phyloP scores from a whole-genome alignment of 805 yeast genomes.

The Hanseniaspora jakobsenii region DNA sequence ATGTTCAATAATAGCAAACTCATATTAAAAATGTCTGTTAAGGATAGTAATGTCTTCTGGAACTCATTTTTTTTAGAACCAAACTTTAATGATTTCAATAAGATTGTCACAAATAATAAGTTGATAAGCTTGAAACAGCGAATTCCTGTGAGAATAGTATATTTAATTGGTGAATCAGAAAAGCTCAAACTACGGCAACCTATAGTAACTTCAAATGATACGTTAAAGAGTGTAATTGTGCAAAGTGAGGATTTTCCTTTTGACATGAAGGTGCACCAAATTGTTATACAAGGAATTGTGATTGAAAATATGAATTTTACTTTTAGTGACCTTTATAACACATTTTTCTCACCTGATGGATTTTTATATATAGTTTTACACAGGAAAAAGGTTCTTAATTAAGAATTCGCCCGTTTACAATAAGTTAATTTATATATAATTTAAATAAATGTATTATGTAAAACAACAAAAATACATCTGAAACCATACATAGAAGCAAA shows the following conservation, averaged over 20 bases:
- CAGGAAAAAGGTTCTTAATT: no score
- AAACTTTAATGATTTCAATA: constrained; percentile 21
- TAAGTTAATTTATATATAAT: no score
- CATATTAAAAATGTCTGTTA: constrained; percentile 63
- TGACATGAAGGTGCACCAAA: constrained; percentile 17
- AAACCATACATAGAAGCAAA: no score
- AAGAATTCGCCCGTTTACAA: constrained; percentile 23
- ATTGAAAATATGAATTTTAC: constrained; percentile 35
- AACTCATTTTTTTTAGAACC: constrained; percentile 31
- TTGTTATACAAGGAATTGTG: constrained; percentile 45
- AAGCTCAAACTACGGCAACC: constrained; percentile 17
- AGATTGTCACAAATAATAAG: constrained; percentile 6
- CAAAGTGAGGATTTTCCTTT: neutral
- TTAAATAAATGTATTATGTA: no score
- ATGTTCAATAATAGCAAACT: constrained; percentile 66
- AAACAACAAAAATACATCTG: no score
- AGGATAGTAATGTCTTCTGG: constrained; percentile 50
- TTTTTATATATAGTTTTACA: constrained; percentile 42
- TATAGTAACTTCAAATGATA: constrained; percentile 16
- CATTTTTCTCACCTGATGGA: constrained; percentile 47
- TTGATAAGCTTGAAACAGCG: constrained; percentile 16
- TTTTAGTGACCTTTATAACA: constrained; percentile 35
- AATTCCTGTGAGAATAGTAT: constrained; percentile 16
- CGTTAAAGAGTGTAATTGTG: constrained; percentile 20
- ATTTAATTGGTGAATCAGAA: constrained; percentile 18